Evolutionary conservation across 2,329 filamentous ascomycete species (phyloP), one percentile per base, ranked within the genome.

Genomic region (Claviceps fusiformis): DNA sequence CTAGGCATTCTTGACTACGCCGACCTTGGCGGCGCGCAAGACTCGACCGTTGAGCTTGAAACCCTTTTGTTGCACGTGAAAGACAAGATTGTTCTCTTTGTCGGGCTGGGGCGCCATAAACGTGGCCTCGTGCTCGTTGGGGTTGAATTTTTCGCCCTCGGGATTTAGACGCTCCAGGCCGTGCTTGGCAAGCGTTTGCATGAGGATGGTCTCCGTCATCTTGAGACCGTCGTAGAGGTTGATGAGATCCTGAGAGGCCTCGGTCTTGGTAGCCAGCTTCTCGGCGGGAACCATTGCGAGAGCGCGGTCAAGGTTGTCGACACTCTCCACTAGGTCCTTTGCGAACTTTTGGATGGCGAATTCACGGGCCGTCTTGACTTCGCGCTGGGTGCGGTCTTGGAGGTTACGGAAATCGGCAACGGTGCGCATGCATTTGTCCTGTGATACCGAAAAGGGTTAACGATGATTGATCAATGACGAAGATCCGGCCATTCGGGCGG

Each of bases 341-440:
- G 92, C 89, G 73, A 98, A 97, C 62, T 85, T 89, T 70, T 95
- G 89, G 66, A 98, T 93, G 65, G 92, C 93, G 65, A 95, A 98
- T 73, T 95, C 88, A 64, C 86, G 85, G 24, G 92, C 89, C 24
- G 81, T 74, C 72, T 93, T 88, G 69, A 95, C 85, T 63, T 98
- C 93, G 67, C 93, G 89, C 70, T 85, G 81, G 47, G 89, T 95
- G 67, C 93, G 89, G 67, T 96, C 89, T 76, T 97, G 92, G 53
- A 98, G 87, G 75, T 97, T 98, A 69, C 89, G 89, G 81, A 95
- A 97, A 66, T 98, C 93, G 73, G 93, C 93, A 60, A 97, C 84
- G 55, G 87, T 87, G 69, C 93, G 92, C 60, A 96, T 81, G 73
- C 90, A 95, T 76, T 90, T 93, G 74, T 97, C 93, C 93, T 97